These are phyloP conservation scores for Chaetomium tenue DNA, from an alignment of 495 filamentous ascomycete species.

Conservation along the genomic window DNA sequence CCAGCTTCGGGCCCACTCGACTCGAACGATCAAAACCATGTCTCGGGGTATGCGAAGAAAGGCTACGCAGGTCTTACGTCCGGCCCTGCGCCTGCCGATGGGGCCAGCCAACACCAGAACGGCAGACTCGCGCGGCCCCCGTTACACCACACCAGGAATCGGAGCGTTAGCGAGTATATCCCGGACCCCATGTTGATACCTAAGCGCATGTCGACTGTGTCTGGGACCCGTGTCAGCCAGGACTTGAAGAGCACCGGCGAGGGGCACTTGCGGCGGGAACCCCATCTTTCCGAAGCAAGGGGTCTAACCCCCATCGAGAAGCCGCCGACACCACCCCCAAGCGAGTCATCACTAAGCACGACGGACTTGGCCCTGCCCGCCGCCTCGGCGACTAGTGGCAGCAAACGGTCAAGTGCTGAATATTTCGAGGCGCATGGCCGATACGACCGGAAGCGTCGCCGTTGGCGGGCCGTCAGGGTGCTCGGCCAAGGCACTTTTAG, in stretches of 20 bases:
- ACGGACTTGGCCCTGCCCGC: conserved; percentile 35
- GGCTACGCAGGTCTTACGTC: conserved; percentile 50
- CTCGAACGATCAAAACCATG: conserved; percentile 45
- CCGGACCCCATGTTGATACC: conserved; percentile 66
- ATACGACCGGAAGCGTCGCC: conserved; percentile 54
- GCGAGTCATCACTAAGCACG: conserved; percentile 55
- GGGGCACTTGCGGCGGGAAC: conserved; percentile 68
- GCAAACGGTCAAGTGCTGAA: conserved; percentile 46
- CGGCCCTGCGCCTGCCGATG: conserved; percentile 30
- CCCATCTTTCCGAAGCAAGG: conserved; percentile 72
- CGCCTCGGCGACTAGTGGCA: conserved; percentile 32
- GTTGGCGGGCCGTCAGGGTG: conserved; percentile 73
- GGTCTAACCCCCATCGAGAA: conserved; percentile 62
- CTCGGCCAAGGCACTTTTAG: conserved; percentile 95
- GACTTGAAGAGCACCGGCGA: conserved; percentile 51
- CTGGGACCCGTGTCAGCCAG: conserved; percentile 51
- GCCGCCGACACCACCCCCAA: conserved; percentile 72
- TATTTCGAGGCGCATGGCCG: conserved; percentile 63
- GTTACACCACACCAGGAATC: conserved; percentile 55
- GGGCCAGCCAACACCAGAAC: conserved; percentile 39
- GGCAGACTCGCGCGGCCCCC: conserved; percentile 37
- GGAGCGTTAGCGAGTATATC: conserved; percentile 84
- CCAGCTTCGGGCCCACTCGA: conserved; percentile 33
- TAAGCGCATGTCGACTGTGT: conserved; percentile 71
- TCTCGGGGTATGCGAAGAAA: conserved; percentile 52